phyloP scores from a whole-genome alignment of 2,329 filamentous ascomycete genomes.

The Hypoxylon sp. region DNA sequence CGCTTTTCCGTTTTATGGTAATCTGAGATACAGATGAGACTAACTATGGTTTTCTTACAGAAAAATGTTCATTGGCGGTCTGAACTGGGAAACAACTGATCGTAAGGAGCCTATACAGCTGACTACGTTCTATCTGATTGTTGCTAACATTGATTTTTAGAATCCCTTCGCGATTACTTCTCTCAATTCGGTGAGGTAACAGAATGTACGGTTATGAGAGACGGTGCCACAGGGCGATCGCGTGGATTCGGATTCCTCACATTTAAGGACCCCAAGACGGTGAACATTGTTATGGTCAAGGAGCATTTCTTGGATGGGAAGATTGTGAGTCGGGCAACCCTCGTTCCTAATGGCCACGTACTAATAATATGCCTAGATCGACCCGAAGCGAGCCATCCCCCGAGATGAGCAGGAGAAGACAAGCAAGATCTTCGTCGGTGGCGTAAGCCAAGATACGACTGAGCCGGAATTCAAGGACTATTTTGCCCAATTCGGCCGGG shows the following conservation, averaged over 20 bases:
- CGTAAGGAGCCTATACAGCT: slow-evolving; percentile 72
- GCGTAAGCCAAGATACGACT: slow-evolving; percentile 96
- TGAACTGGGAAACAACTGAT: slow-evolving; percentile 99
- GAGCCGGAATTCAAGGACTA: slow-evolving; percentile 97
- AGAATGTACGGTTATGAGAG: slow-evolving; percentile 99
- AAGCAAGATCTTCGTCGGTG: slow-evolving; percentile 98
- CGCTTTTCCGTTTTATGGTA: slow-evolving; percentile 30
- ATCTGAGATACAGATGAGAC: slow-evolving; percentile 36
- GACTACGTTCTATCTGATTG: slow-evolving; percentile 5
- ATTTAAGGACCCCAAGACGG: slow-evolving; percentile 96
- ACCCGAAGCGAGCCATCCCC: slow-evolving; percentile 96
- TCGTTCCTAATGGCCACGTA: not conserved
- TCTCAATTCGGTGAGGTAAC: slow-evolving; percentile 97
- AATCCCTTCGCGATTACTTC: slow-evolving; percentile 97
- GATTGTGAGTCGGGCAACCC: slow-evolving; percentile 77
- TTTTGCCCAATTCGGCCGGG: slow-evolving; percentile 95
- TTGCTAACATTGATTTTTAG: slow-evolving; percentile 64
- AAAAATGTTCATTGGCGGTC: slow-evolving; percentile 99
- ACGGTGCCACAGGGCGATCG: slow-evolving; percentile 92
- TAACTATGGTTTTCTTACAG: slow-evolving; percentile 66
- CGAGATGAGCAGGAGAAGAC: slow-evolving; percentile 98
- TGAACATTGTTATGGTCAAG: slow-evolving; percentile 99
- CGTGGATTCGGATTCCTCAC: slow-evolving; percentile 98
- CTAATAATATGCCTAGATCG: slow-evolving; percentile 75
- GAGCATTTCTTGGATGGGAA: slow-evolving; percentile 98